Base-by-base conservation (phyloP, 768 basidiomycete genomes). In the Russula sp. region DNA sequence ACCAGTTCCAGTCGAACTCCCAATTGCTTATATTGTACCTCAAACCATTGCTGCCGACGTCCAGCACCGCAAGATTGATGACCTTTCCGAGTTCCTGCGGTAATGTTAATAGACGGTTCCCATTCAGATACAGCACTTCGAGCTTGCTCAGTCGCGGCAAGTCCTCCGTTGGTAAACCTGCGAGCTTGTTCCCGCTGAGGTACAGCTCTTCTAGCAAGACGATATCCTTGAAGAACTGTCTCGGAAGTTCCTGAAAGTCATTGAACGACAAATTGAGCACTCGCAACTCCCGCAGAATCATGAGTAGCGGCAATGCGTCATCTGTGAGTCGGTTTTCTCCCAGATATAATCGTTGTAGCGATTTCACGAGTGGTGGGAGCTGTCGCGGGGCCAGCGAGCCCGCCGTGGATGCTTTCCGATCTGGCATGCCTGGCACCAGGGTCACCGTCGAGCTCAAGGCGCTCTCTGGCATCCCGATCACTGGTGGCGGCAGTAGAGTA, bases 1-100 rank as follows among this genome's bases (percentile, higher is more conserved):
- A 96, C 96, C 97, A 98, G 72, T 99, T 98, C 95, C 95, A 98
- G 75, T 99, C 97, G 73, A 94, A 98, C 72, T 96, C 92, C 88
- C 88, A 94, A 69, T 99, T 99, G 67, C 92, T 90, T 67, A 97
- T 93, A 71, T 98, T 99, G 74, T 98, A 98, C 80, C 90, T 92
- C 73, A 99, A 77, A 56, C 84, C 73, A 72, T 99, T 99, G 72
- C 88, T 94, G 7, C 97, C 95, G 5, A 90, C 95, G 70, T 99
- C 97, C 67, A 99, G 78, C 36, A 89, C 83, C 56, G 79, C 82
- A 69, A 99, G 75, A 50, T 81, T 85, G 70, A 82, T 81, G 61
- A 97, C 82, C 70, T 92, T 91, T 42, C 86, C 87, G 51, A 99
- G 72, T 71, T 98, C 97, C 58, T 90, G 86, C 5, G 97, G 97